A percentile compares a stretch with the other conserved stretches of the same genome.
phyloP scores from a whole-genome alignment of 2,329 filamentous ascomycete genomes.

The Pestalotiopsis sp. region DNA sequence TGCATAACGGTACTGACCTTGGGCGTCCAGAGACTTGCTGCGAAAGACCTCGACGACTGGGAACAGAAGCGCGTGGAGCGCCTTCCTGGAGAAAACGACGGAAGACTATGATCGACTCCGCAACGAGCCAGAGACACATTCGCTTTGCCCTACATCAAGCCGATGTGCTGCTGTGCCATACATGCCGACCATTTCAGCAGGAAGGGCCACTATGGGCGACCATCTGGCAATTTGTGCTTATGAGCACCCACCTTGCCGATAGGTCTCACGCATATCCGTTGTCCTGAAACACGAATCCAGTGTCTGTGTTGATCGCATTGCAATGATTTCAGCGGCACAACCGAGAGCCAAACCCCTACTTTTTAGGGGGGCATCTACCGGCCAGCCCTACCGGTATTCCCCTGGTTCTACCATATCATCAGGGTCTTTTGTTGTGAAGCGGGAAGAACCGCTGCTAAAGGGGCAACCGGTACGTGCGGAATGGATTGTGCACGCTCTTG shows the following conservation, averaged over 20 bases:
- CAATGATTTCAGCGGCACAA: neutral
- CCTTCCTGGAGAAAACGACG: constrained; percentile 87
- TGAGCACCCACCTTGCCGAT: neutral
- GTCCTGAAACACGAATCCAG: neutral
- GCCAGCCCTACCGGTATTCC: neutral
- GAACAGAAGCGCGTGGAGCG: constrained; percentile 94
- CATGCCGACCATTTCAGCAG: neutral
- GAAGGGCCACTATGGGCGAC: neutral
- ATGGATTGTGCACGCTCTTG: neutral
- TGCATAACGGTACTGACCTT: constrained; percentile 9
- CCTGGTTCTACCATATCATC: neutral
- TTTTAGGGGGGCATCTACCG: neutral
- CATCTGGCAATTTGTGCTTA: neutral
- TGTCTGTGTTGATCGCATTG: neutral
- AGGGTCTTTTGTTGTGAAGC: neutral
- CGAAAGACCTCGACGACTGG: constrained; percentile 94
- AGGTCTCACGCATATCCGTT: neutral
- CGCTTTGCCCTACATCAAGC: neutral
- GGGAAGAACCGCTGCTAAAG: neutral
- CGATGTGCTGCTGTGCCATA: neutral
- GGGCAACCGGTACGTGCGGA: neutral
- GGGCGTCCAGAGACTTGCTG: constrained; percentile 67
- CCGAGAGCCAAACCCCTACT: neutral
- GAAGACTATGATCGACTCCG: constrained; percentile 59
- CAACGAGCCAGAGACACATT: neutral